Percentiles rank a stretch among this genome's conserved stretches.
Evolutionary conservation across 2,329 filamentous ascomycete species (phyloP).

Genomic region (Penicillium sp.): DNA sequence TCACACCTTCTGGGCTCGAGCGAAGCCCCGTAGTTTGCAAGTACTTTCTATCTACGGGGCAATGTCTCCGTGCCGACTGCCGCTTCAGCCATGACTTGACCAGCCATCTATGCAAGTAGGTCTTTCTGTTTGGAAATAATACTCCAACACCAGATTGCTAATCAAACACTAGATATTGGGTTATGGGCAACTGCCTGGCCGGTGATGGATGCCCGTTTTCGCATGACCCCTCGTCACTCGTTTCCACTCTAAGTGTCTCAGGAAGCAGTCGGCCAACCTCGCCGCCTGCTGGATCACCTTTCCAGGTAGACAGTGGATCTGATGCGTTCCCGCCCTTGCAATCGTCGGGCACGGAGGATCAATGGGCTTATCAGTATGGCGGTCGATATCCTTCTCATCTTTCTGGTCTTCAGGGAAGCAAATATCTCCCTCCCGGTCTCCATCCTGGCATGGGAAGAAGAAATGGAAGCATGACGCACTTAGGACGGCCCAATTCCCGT

Average conservation of each 20-base stretch:
- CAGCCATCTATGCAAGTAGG: constrained; percentile 96
- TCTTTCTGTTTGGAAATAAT: constrained; percentile 29
- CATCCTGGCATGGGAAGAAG: constrained; percentile 34
- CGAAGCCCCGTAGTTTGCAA: constrained; percentile 93
- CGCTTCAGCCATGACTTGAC: constrained; percentile 96
- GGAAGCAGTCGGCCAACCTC: constrained; percentile 49
- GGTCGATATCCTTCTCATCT: constrained; percentile 48
- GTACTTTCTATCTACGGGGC: constrained; percentile 93
- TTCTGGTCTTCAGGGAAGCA: constrained; percentile 41
- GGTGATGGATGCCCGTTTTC: constrained; percentile 96
- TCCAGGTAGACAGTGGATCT: constrained; percentile 76
- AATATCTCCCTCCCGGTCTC: constrained; percentile 35
- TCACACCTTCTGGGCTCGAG: constrained; percentile 72
- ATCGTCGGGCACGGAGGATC: constrained; percentile 60
- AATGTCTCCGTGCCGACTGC: constrained; percentile 92
- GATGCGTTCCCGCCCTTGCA: constrained; percentile 81
- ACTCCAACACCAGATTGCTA: constrained; percentile 15
- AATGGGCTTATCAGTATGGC: constrained; percentile 53
- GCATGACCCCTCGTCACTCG: constrained; percentile 84
- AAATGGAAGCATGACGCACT: constrained; percentile 53
- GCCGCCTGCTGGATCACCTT: constrained; percentile 63
- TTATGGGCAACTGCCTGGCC: constrained; percentile 92
- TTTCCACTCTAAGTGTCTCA: constrained; percentile 77
- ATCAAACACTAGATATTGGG: constrained; percentile 71
- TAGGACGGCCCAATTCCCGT: constrained; percentile 73